Percentiles rank a stretch among this genome's conserved stretches.
Conservation (phyloP, 2,329 filamentous ascomycete species). For the Dichotomopilus funicola region DNA sequence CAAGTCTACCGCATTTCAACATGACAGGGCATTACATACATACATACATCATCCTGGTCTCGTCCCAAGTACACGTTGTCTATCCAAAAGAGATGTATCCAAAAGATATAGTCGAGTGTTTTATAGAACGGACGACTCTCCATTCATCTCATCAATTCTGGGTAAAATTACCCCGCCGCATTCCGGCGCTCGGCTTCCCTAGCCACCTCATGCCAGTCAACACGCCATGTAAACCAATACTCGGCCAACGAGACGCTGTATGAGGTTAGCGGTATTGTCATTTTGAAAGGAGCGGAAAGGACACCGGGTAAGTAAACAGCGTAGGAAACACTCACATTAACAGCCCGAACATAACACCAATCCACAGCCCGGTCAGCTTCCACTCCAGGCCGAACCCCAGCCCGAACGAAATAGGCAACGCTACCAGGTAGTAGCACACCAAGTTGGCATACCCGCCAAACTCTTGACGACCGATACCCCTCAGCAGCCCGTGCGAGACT, state of each 20-base stretch:
- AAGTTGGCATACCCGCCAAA: constrained; percentile 87
- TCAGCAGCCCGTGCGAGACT: constrained; percentile 75
- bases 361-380: constrained; percentile 77
- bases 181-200: constrained; percentile 48
- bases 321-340: constrained; percentile 41
- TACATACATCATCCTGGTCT: no score
- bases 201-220: constrained; percentile 48
- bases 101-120: no score
- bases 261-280: constrained; percentile 11
- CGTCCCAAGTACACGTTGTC: no score
- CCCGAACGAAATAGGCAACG: constrained; percentile 74
- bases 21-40: no score
- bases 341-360: constrained; percentile 67
- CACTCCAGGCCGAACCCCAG: constrained; percentile 70
- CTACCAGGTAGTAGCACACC: constrained; percentile 78
- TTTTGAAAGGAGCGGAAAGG: background rate
- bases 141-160: no score
- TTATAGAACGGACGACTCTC: no score
- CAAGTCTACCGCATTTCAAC: no score
- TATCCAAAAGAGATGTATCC: no score
- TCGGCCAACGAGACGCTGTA: constrained; percentile 47
- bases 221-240: constrained; percentile 45
- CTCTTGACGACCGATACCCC: constrained; percentile 81
- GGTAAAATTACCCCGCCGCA: constrained; percentile 19
- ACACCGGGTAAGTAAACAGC: background rate